These are phyloP conservation scores for Dryadomyces quercivorus DNA, from an alignment of 2,329 filamentous ascomycete species.

Conservation along the genomic window DNA sequence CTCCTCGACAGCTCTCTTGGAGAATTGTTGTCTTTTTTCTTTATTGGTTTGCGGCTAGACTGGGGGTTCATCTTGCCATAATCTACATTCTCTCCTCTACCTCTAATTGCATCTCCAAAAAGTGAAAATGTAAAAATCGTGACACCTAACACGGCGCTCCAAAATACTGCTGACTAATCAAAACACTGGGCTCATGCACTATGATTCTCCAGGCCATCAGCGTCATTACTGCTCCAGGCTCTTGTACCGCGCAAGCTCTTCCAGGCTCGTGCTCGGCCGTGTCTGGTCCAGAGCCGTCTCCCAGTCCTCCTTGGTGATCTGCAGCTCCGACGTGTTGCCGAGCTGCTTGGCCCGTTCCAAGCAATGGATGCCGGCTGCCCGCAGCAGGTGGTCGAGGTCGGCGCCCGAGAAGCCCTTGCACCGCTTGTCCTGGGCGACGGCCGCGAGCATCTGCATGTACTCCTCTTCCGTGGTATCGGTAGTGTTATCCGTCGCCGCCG, in stretches of 20 bases:
- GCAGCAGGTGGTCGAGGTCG: slow-evolving; percentile 43
- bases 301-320: slow-evolving; percentile 34
- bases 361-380: slow-evolving; percentile 25
- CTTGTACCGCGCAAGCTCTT: slow-evolving; percentile 10
- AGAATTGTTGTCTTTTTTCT: neutral
- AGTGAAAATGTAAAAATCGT: too few species aligned
- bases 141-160: too few species aligned
- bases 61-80: neutral
- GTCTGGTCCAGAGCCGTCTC: slow-evolving; percentile 35
- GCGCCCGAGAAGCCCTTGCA: slow-evolving; percentile 70
- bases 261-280: slow-evolving; percentile 31
- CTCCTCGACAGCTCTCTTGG: neutral
- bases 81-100: neutral
- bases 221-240: slow-evolving; percentile 3
- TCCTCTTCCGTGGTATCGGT: slow-evolving; percentile 20
- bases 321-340: slow-evolving; percentile 13
- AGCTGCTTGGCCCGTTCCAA: slow-evolving; percentile 17
- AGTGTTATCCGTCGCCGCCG: neutral
- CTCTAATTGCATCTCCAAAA: neutral
- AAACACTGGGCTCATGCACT: neutral
- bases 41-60: neutral
- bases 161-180: neutral
- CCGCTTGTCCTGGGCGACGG: slow-evolving; percentile 50
- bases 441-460: slow-evolving; percentile 35
- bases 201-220: too few species aligned